Evolutionary conservation across 306 rosid genomes (phyloP).

Genomic region (Inga leiocalycina): DNA sequence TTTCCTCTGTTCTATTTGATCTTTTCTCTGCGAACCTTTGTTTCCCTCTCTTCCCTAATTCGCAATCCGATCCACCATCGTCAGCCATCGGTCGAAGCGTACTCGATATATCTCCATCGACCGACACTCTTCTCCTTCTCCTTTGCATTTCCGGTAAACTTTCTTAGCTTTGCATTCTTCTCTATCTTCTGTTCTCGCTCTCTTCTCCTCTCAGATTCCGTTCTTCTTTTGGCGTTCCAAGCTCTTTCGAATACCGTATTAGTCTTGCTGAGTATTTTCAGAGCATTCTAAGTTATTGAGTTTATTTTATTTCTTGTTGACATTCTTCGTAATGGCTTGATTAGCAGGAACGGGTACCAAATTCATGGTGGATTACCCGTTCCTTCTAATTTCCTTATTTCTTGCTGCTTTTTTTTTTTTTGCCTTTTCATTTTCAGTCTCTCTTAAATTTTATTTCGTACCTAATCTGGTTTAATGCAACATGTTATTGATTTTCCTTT

Average conservation of each 20-base stretch:
- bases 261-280: neutral
- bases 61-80: neutral
- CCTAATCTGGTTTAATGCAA: neutral
- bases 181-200: neutral
- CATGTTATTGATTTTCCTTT: neutral
- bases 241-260: neutral
- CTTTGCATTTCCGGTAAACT: slow-evolving; percentile 13
- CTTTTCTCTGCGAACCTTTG: too few relatives aligned
- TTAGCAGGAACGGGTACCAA: too few relatives aligned
- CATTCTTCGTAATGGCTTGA: neutral
- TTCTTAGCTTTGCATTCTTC: neutral
- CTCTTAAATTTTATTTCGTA: neutral
- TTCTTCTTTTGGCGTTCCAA: neutral
- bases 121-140: neutral
- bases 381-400: neutral
- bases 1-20: neutral
- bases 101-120: neutral
- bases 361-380: too few relatives aligned
- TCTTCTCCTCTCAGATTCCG: neutral
- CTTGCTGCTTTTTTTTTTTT: neutral
- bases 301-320: neutral
- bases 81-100: neutral
- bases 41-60: too few relatives aligned
- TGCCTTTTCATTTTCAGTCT: neutral
- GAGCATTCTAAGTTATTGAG: neutral